Percentiles rank a stretch among this genome's conserved stretches.
phyloP scores from a whole-genome alignment of 1,139 yeast species.

The Pichiaceae sp. region DNA sequence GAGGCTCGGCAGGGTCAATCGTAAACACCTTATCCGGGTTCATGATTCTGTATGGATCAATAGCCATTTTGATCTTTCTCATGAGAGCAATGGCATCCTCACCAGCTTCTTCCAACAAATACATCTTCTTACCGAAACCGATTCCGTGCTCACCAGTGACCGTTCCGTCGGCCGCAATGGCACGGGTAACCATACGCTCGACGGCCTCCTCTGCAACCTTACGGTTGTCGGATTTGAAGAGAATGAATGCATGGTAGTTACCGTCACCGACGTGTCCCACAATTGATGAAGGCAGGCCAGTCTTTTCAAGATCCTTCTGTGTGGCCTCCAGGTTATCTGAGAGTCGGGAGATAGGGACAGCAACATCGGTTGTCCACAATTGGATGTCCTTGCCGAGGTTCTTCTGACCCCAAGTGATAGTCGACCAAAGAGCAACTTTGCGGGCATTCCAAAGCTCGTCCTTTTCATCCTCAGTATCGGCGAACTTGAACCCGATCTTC shows the following conservation, averaged over 20 bases:
- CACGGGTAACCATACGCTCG: conserved; percentile 63
- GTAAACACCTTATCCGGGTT: conserved; percentile 74
- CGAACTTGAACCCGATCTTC: conserved; percentile 46
- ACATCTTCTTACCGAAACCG: conserved; percentile 72
- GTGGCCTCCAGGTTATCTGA: conserved; percentile 54
- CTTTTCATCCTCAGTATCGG: conserved; percentile 57
- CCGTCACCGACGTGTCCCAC: conserved; percentile 89
- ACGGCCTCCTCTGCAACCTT: conserved; percentile 46
- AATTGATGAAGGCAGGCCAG: conserved; percentile 49
- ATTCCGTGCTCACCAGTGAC: conserved; percentile 91
- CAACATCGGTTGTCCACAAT: conserved; percentile 84
- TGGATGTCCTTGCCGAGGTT: conserved; percentile 55
- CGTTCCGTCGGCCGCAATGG: conserved; percentile 63
- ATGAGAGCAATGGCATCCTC: conserved; percentile 56
- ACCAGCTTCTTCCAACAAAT: conserved; percentile 59
- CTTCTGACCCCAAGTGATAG: conserved; percentile 56
- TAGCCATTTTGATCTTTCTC: conserved; percentile 64
- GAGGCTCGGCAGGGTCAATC: conserved; percentile 39
- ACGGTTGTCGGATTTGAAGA: conserved; percentile 43
- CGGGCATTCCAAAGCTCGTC: conserved; percentile 80
- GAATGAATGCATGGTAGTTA: conserved; percentile 74
- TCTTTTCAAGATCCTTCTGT: conserved; percentile 44
- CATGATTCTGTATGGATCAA: conserved; percentile 66
- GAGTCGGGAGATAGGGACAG: conserved; percentile 72
- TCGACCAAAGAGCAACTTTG: conserved; percentile 82